These are phyloP conservation scores for Coniochaeta prunicola DNA, from an alignment of 2,329 filamentous ascomycete genomes.

Conservation along the genomic window DNA sequence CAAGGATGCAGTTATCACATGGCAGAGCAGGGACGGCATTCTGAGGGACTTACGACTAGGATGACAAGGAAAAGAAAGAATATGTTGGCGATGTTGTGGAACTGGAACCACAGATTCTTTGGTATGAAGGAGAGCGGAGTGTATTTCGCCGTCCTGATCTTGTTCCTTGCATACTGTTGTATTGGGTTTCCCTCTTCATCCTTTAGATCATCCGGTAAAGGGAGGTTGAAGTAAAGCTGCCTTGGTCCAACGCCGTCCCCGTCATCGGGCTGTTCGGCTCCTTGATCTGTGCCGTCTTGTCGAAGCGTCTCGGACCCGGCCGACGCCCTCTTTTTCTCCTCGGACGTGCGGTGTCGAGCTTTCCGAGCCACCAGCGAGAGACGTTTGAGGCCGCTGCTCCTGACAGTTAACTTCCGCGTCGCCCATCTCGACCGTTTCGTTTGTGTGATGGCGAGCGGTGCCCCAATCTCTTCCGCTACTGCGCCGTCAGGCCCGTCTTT, in stretches of 20 bases:
- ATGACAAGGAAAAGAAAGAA: conserved; percentile 98
- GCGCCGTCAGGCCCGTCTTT: conserved; percentile 17
- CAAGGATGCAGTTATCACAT: neutral
- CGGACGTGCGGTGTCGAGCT: conserved; percentile 55
- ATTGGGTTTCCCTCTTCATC: conserved; percentile 75
- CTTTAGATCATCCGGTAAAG: conserved; percentile 65
- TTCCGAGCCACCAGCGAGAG: conserved; percentile 72
- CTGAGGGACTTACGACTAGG: conserved; percentile 64
- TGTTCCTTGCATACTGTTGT: conserved; percentile 75
- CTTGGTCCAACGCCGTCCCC: conserved; percentile 39
- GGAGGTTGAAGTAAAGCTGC: conserved; percentile 77
- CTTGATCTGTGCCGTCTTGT: conserved; percentile 18
- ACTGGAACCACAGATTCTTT: conserved; percentile 96
- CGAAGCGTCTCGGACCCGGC: conserved; percentile 22
- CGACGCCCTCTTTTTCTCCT: conserved; percentile 61
- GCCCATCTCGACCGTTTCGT: conserved; percentile 92
- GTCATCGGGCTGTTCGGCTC: conserved; percentile 19
- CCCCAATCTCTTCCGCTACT: conserved; percentile 7
- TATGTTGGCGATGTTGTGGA: conserved; percentile 96
- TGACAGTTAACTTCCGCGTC: conserved; percentile 76
- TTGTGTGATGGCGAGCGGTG: conserved; percentile 43
- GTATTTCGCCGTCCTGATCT: conserved; percentile 97
- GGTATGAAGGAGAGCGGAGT: conserved; percentile 91
- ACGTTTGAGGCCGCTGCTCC: conserved; percentile 72
- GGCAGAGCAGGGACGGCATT: neutral